Conservation (phyloP, 2,329 filamentous ascomycete genomes). For the Calonectria pteridis region DNA sequence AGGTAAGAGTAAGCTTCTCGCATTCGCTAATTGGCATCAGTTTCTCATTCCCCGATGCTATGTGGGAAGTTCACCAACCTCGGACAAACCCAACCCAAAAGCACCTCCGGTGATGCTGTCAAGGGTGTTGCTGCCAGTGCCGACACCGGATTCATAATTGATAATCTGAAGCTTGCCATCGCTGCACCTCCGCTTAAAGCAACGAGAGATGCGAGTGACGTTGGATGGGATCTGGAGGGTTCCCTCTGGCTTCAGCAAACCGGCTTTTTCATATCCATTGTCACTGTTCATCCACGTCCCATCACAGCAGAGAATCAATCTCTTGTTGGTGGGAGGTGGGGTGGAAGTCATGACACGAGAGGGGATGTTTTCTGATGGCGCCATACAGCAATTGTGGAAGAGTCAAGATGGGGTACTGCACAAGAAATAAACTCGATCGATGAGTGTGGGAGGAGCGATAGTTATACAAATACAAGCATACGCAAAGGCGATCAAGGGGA, state of each 20-base stretch:
- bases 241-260: slow-evolving; percentile 51
- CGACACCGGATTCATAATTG: slow-evolving; percentile 72
- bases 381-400: not conserved
- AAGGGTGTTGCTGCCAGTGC: slow-evolving; percentile 63
- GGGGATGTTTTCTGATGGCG: not conserved
- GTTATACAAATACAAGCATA: not conserved
- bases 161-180: slow-evolving; percentile 70
- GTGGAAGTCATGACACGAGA: not conserved
- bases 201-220: slow-evolving; percentile 70
- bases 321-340: slow-evolving; percentile 50
- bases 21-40: slow-evolving; percentile 57
- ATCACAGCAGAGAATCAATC: slow-evolving; percentile 65
- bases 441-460: not conserved
- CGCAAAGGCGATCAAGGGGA: slow-evolving; percentile 2
- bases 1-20: slow-evolving; percentile 73
- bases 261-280: slow-evolving; percentile 59
- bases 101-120: slow-evolving; percentile 66
- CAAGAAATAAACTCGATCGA: not conserved
- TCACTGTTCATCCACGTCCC: slow-evolving; percentile 68
- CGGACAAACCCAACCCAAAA: slow-evolving; percentile 66
- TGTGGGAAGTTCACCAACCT: slow-evolving; percentile 52
- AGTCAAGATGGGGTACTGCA: not conserved
- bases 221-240: slow-evolving; percentile 67
- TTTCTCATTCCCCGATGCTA: not conserved
- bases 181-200: slow-evolving; percentile 63